A percentile compares a stretch with the other conserved stretches of the same genome.
These are phyloP conservation scores for Diutina rugosa DNA, from an alignment of 1,139 yeast genomes.

Conservation along the genomic window DNA sequence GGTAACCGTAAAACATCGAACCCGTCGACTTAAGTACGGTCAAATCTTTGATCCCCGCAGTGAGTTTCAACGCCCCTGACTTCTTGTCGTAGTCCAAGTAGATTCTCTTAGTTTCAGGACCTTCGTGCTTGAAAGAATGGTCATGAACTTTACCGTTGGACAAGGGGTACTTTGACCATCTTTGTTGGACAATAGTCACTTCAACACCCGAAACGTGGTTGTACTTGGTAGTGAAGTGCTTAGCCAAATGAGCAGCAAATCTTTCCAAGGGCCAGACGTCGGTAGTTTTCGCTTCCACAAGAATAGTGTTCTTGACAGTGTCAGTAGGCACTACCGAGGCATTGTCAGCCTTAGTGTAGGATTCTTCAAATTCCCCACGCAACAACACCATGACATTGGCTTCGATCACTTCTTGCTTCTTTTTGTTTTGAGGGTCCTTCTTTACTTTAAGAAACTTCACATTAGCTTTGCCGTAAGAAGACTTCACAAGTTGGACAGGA, in stretches of 20 bases:
- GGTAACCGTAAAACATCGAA: constrained; percentile 81
- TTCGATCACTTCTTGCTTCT: constrained; percentile 69
- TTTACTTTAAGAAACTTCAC: constrained; percentile 84
- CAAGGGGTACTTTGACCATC: constrained; percentile 32
- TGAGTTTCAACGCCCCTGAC: constrained; percentile 37
- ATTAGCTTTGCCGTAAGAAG: constrained; percentile 76
- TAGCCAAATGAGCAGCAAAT: constrained; percentile 74
- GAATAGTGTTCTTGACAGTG: constrained; percentile 81
- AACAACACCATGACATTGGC: constrained; percentile 68
- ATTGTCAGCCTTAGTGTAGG: constrained; percentile 84
- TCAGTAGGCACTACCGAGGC: constrained; percentile 87
- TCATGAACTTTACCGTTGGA: constrained; percentile 54
- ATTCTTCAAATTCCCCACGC: constrained; percentile 62
- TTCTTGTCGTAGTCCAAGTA: constrained; percentile 37
- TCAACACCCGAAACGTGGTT: constrained; percentile 62
- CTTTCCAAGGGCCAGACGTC: constrained; percentile 86
- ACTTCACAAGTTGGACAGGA: constrained; percentile 4
- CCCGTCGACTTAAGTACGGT: constrained; percentile 88
- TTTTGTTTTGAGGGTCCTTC: constrained; percentile 57
- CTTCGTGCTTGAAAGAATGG: constrained; percentile 78
- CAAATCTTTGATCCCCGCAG: constrained; percentile 66
- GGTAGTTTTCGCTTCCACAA: constrained; percentile 66
- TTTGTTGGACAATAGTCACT: constrained; percentile 52
- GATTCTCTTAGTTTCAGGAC: constrained; percentile 64
- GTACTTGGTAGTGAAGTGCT: constrained; percentile 69